Conservation (phyloP, 345 rosid species). For the Gossypium sturtianum region DNA sequence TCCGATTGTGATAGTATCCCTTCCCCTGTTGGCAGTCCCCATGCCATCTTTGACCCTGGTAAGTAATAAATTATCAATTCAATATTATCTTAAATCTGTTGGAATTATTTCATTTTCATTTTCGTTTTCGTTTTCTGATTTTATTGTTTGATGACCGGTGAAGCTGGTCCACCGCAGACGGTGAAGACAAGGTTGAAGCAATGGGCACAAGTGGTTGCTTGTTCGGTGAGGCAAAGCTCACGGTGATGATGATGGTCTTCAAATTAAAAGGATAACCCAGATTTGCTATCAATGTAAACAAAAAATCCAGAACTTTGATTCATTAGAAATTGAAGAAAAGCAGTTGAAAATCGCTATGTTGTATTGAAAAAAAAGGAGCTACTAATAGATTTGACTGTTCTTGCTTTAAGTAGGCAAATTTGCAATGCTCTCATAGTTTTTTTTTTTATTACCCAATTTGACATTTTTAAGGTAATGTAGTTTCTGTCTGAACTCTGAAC, state of each 20-base stretch:
- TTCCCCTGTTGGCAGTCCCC: constrained; percentile 56
- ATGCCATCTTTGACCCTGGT: constrained; percentile 47
- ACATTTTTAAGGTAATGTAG: neutral
- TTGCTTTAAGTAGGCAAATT: neutral
- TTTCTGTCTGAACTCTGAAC: constrained; percentile 9
- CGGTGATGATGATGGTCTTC: constrained; percentile 4
- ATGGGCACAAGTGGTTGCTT: constrained; percentile 98
- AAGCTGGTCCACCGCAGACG: constrained; percentile 74
- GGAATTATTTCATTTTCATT: neutral
- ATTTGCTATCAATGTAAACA: neutral
- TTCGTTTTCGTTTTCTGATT: neutral
- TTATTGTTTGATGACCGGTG: neutral
- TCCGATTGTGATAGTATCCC: constrained; percentile 46
- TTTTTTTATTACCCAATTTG: neutral
- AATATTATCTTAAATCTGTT: neutral
- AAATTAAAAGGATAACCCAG: neutral
- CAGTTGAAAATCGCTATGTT: neutral
- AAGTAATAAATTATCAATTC: neutral
- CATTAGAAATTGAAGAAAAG: neutral
- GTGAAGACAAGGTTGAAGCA: constrained; percentile 84
- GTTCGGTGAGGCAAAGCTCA: constrained; percentile 70
- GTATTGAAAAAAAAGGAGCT: neutral
- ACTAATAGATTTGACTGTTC: neutral
- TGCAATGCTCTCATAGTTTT: neutral
- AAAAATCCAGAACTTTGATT: neutral